phyloP scores from a whole-genome alignment of 2,329 filamentous ascomycete species.

The Clarireedia monteithiana region DNA sequence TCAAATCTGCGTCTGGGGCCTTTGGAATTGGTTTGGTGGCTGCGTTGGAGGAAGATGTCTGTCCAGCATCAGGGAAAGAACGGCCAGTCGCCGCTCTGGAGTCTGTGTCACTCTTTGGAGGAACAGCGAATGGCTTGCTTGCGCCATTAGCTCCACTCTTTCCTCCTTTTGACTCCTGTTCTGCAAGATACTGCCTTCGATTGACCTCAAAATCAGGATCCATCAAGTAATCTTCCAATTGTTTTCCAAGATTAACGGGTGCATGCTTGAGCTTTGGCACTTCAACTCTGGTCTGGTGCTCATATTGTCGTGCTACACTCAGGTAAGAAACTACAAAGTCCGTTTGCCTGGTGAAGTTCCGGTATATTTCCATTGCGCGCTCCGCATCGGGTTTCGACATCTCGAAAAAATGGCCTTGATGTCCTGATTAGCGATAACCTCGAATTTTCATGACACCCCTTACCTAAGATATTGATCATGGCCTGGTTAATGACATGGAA shows the following conservation, averaged over 20 bases:
- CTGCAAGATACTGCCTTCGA: conserved; percentile 81
- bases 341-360: conserved; percentile 84
- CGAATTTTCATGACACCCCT: conserved; percentile 22
- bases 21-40: conserved; percentile 38
- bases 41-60: conserved; percentile 34
- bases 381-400: conserved; percentile 94
- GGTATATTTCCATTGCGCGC: conserved; percentile 84
- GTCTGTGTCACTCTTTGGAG: conserved; percentile 29
- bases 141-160: conserved; percentile 22
- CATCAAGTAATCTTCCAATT: conserved; percentile 88
- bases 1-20: conserved; percentile 68
- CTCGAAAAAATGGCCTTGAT: conserved; percentile 87
- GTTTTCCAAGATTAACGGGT: conserved; percentile 79
- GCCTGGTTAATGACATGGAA: conserved; percentile 96
- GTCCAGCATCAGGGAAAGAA: conserved; percentile 26
- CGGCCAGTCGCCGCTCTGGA: conserved; percentile 22
- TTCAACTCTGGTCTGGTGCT: conserved; percentile 85
- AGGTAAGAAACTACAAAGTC: conserved; percentile 89
- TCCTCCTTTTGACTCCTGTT: conserved; percentile 59
- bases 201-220: conserved; percentile 95
- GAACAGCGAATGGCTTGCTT: conserved; percentile 37
- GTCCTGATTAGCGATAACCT: conserved; percentile 16
- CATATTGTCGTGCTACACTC: conserved; percentile 77
- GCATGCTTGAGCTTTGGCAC: conserved; percentile 97
- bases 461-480: conserved; percentile 92